Evolutionary conservation across 805 yeast genomes (phyloP), one percentile per base, ranked within the genome.

Genomic region (Schwanniomyces vanrijiae): DNA sequence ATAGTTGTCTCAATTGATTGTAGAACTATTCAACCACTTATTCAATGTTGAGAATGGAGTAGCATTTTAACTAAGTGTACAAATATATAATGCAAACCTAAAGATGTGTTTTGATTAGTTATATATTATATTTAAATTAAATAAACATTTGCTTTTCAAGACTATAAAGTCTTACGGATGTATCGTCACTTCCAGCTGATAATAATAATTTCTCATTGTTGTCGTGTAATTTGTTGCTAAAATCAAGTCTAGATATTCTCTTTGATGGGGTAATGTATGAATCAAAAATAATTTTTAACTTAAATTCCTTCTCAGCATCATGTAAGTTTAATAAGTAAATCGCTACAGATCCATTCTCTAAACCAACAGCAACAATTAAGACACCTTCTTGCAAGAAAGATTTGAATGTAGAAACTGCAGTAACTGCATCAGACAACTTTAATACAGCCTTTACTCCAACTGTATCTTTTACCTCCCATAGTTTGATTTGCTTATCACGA

Each of bases 401-500:
- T 10, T 60, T 61, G 49, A 66, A 76, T 2, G 81, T 74, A 40
- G 86, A 82, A 2, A 88, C 66, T 0, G 95, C 81, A 0, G 96
- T 89, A 3, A 87, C 82, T 2, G 95, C 80, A 16, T 69, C 75
- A 0, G 54, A 53, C 37, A 84, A 68, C 52, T 80, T 84, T n/a
- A 73, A 40, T 2, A 75, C 56, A 3, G 66, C 55, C 1, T 71
- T 62, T 28, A 71, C 47, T n/a, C 55, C 67, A 37, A 74, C 76
- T 4, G 50, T 52, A 4, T 67, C 74, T 9, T 60, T 59, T 8
- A 81, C 64, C 41, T 68, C 67, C 97, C 97, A 91, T 14, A 84
- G 69, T 59, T 87, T 88, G 42, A 91, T 62, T 2, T 82, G 77
- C 59, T 84, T 87, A 64, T 94, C 99, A 64, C 99, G 81, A 2